Evolutionary conservation across 2,329 filamentous ascomycete genomes (phyloP), one percentile per base, ranked within the genome.

Genomic region (Colletotrichum sidae): DNA sequence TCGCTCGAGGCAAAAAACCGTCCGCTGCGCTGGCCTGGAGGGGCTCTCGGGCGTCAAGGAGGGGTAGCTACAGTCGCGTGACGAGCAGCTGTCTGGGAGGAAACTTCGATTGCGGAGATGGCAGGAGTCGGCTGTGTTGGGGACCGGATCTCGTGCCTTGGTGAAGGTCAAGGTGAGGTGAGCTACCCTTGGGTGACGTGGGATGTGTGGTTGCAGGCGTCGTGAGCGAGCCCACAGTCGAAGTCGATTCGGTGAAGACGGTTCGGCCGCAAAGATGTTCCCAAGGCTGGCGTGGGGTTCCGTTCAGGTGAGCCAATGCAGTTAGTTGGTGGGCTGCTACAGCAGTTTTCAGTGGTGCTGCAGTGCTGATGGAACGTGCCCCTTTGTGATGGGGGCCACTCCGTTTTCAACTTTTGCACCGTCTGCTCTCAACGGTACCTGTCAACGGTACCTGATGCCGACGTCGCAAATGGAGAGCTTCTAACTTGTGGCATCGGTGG

Each of bases 101-200:
- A 25, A 25, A 25, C 3, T 5, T 25, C 25, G 25, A 25, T 25
- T 25, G 25, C 25, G 41, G 42, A 44, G 35, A 63, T 52, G 44
- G 53, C 47, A 55, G 52, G 53, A 55, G 47, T 49, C 63, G 59
- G 63, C 15, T 62, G 58, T 63, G 51, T 62, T 59, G 13, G 52
- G 58, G 52, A 63, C 63, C 63, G 58, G 52, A n/a, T 49, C 63
- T 66, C 63, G 63, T 63, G 59, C 33, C 63, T 62, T 57, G 33
- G 60, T 52, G 58, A 44, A 47, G 33, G 46, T 13, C 25, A 25
- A 1, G 25, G 25, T 25, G 25, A 25, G 25, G 25, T 25, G 25
- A 25, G 25, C 25, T 25, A 25, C 25, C 25, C 25, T 25, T 25
- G 25, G 49, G 58, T 62, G 63, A 42, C 15, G 59, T 57, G 58